These are phyloP conservation scores for Macrolepiota albuminosa DNA, from an alignment of 768 basidiomycete species.

Conservation along the genomic window DNA sequence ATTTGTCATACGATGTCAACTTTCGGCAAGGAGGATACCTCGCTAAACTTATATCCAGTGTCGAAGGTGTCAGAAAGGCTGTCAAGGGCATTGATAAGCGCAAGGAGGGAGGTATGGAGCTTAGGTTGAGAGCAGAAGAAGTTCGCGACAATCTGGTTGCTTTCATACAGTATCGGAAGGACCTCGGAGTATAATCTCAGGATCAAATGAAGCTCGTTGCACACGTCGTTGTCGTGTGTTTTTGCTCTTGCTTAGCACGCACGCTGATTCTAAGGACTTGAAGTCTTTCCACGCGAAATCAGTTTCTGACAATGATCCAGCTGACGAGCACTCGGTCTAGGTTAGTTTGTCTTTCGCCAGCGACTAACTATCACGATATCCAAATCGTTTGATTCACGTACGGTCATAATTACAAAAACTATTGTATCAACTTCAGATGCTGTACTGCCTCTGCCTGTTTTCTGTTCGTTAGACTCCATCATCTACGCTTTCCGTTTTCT, in stretches of 20 bases:
- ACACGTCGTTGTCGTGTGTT: not conserved
- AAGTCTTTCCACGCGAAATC: not conserved
- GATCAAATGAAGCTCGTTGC: not conserved
- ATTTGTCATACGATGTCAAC: constrained; percentile 71
- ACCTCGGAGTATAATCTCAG: constrained; percentile 35
- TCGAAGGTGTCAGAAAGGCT: constrained; percentile 58
- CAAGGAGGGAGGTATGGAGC: constrained; percentile 60
- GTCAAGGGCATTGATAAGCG: constrained; percentile 64
- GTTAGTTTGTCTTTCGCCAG: not conserved
- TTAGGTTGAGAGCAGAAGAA: constrained; percentile 68
- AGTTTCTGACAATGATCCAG: not conserved
- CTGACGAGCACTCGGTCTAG: not conserved
- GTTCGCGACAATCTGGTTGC: constrained; percentile 71
- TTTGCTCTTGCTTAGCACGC: not conserved
- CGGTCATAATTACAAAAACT: constrained; percentile 12
- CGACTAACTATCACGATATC: not conserved
- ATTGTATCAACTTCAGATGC: constrained; percentile 28
- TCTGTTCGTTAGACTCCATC: constrained; percentile 23
- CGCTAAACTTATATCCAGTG: constrained; percentile 47
- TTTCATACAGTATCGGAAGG: constrained; percentile 69
- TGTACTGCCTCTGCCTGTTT: constrained; percentile 29
- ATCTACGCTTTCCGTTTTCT: not conserved
- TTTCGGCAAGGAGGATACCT: constrained; percentile 64
- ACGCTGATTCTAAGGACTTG: not conserved
- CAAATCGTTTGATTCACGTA: not conserved